Conservation (phyloP, 1,139 yeast genomes). For the Lizanozyma gosingica region DNA sequence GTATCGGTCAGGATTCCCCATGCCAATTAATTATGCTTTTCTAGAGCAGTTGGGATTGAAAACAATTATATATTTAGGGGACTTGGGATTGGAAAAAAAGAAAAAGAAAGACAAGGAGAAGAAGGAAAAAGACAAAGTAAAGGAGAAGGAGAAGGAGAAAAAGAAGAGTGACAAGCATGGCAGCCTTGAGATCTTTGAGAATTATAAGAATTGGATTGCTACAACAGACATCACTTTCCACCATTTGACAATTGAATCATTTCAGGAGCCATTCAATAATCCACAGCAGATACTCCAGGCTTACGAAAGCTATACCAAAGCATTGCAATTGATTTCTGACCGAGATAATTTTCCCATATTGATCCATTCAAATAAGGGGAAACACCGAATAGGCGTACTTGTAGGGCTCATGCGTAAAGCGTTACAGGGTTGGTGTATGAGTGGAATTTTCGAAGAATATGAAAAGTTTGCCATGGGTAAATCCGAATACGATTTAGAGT, state of each 20-base stretch:
- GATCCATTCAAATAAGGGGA: constrained; percentile 90
- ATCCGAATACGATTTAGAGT: constrained; percentile 83
- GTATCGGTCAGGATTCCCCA: constrained; percentile 91
- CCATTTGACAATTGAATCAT: constrained; percentile 57
- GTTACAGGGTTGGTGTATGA: constrained; percentile 86
- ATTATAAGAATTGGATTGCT: constrained; percentile 58
- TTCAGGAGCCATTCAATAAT: constrained; percentile 68
- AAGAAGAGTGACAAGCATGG: constrained; percentile 26
- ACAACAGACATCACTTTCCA: constrained; percentile 49
- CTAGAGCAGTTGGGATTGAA: constrained; percentile 59
- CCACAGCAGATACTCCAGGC: constrained; percentile 31
- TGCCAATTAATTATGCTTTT: constrained; percentile 74
- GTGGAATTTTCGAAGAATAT: constrained; percentile 91
- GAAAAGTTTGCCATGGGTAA: constrained; percentile 89
- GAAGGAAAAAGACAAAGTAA: constrained; percentile 12
- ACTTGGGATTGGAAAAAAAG: constrained; percentile 30
- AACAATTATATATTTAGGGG: constrained; percentile 83
- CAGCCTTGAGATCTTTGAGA: constrained; percentile 28
- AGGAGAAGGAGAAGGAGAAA: constrained; percentile 41
- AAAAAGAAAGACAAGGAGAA: constrained; percentile 13
- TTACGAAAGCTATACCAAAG: constrained; percentile 44
- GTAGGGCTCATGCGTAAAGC: constrained; percentile 82
- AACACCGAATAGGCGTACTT: constrained; percentile 86
- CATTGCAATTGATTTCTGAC: constrained; percentile 58
- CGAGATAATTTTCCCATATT: constrained; percentile 75